Evolutionary conservation across 345 rosid species (phyloP).

Genomic region (Toxicodendron radicans): DNA sequence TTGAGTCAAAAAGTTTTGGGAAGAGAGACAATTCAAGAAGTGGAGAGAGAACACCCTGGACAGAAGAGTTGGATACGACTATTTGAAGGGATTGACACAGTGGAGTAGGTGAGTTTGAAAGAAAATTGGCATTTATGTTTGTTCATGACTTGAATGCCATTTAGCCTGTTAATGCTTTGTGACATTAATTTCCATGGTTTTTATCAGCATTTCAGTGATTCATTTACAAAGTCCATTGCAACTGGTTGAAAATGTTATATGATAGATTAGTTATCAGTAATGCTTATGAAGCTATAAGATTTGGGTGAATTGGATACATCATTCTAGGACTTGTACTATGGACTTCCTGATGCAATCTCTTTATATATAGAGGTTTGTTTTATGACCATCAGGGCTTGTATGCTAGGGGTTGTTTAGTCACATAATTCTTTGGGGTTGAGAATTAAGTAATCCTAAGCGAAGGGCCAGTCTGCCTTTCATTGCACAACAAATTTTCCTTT

Average conservation of each 20-base stretch:
- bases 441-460: too few species aligned
- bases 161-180: too few species aligned
- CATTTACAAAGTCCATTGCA: not conserved
- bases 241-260: not conserved
- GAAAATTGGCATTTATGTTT: not conserved
- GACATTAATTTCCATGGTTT: not conserved
- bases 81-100: constrained; percentile 64
- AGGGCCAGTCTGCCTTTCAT: too few species aligned
- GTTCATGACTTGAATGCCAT: not conserved
- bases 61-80: constrained; percentile 84
- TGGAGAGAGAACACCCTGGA: constrained; percentile 73
- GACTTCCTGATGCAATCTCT: not conserved
- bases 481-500: too few species aligned
- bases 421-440: not conserved
- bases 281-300: not conserved
- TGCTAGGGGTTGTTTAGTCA: not conserved
- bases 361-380: not conserved
- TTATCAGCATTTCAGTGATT: not conserved
- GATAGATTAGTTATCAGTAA: not conserved
- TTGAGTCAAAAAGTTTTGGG: constrained; percentile 62
- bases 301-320: not conserved
- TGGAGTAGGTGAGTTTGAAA: constrained; percentile 57
- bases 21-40: constrained; percentile 63
- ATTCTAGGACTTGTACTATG: not conserved
- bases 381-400: not conserved